Base-by-base conservation (phyloP, 2,329 filamentous ascomycete species). In the Sporothrix pseudoabietina region DNA sequence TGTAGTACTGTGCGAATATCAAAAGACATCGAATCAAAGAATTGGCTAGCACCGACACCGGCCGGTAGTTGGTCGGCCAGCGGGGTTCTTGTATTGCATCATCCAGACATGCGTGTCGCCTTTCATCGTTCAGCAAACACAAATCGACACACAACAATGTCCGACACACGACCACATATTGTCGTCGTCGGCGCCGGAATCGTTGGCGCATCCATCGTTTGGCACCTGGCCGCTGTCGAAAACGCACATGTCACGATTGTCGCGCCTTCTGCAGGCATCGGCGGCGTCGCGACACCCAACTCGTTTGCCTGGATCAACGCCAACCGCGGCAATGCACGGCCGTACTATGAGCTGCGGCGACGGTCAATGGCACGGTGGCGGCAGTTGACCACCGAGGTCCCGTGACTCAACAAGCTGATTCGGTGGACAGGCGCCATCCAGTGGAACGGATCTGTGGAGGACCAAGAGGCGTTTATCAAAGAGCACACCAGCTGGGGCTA, bases 301-400 rank as follows among this genome's bases (percentile, higher is more conserved):
- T 80, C 78, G 12, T 81, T 81, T 74, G 75, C 79, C 39, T 81
- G 79, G 79, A 77, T 80, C 73, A 81, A 80, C 52, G 79, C 79
- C 47, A 77, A 77, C 65, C 76, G 75, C 54, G 71, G 72, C 65
- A 78, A 80, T 68, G 75, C 77, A 1, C 76, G 74, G 47, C 75
- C 75, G 65, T 80, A 80, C 75, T 80, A 78, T 59, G 77, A 80
- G 41, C 76, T 79, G 47, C 78, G 79, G 30, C 74, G 72, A 14
- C 78, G 78, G 9, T 81, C 79, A 16, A 76, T 81, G 74, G 72
- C 74, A 2, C 75, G 74, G 52, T 81, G 79, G 79, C 74, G 63
- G 35, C 74, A 75, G 47, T 75, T 80, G 14, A 47, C 66, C 0
- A 52, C n/a, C 12, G 73, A 76, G 19, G 71, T 80, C 79, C 78